These are phyloP conservation scores for Setomelanomma holmii DNA, from an alignment of 2,329 filamentous ascomycete genomes.

Conservation along the genomic window DNA sequence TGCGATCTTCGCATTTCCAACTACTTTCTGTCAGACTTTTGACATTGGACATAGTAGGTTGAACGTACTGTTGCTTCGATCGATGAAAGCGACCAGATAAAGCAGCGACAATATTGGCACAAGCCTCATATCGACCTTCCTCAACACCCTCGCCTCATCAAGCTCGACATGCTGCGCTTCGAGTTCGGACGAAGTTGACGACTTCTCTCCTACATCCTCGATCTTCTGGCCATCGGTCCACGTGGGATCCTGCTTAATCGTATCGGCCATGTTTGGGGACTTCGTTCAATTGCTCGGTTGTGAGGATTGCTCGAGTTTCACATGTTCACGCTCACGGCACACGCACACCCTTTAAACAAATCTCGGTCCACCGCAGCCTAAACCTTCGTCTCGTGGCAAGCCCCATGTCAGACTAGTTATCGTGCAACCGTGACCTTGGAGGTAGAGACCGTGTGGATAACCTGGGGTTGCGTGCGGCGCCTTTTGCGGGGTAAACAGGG, in stretches of 20 bases:
- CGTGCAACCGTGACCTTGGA: slow-evolving; percentile 6
- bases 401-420: slow-evolving; percentile 8
- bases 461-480: slow-evolving; percentile 23
- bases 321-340: slow-evolving; percentile 5
- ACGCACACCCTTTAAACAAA: slow-evolving; percentile 13
- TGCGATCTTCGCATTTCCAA: slow-evolving; percentile 70
- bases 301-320: neutral
- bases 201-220: slow-evolving; percentile 37
- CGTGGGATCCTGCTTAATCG: slow-evolving; percentile 18
- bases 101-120: slow-evolving; percentile 36
- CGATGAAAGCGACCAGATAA: slow-evolving; percentile 43
- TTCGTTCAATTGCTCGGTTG: too few species aligned
- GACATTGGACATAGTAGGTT: neutral
- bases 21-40: slow-evolving; percentile 36
- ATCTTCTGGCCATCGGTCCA: slow-evolving; percentile 19
- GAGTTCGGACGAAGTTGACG: slow-evolving; percentile 27
- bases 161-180: slow-evolving; percentile 34
- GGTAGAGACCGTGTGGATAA: too few species aligned
- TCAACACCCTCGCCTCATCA: slow-evolving; percentile 38
- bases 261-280: too few species aligned
- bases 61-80: slow-evolving; percentile 29
- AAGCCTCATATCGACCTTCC: slow-evolving; percentile 41
- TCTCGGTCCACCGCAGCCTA: slow-evolving; percentile 21
- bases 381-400: slow-evolving; percentile 8
- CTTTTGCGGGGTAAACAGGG: slow-evolving; percentile 27